Percentiles rank a stretch among this genome's conserved stretches.
These are phyloP conservation scores for Debaryomyces castellii DNA, from an alignment of 805 yeast species.

Conservation along the genomic window DNA sequence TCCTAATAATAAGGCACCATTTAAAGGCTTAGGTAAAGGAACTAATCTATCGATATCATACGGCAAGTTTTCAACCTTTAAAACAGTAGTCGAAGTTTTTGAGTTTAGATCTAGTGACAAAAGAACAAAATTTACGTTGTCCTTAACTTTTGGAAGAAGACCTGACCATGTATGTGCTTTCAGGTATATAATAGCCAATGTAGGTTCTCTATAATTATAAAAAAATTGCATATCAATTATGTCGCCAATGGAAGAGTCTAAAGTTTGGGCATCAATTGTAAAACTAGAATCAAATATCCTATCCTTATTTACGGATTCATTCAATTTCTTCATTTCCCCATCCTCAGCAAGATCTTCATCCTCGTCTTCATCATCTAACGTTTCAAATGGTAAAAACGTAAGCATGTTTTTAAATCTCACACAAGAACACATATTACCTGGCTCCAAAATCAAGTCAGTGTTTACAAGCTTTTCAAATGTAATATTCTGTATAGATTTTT, in stretches of 20 bases:
- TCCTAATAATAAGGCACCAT: constrained; percentile 71
- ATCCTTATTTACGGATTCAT: constrained; percentile 1
- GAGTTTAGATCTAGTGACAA: constrained; percentile 64
- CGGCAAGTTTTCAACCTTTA: constrained; percentile 65
- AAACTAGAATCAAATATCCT: constrained; percentile 50
- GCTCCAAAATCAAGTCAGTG: constrained; percentile 59
- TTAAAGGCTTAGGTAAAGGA: constrained; percentile 63
- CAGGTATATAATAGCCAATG: constrained; percentile 66
- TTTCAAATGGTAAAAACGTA: constrained; percentile 67
- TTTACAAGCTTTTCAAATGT: constrained; percentile 43
- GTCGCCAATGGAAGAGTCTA: constrained; percentile 59
- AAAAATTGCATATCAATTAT: constrained; percentile 73
- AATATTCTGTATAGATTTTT: constrained; percentile 55
- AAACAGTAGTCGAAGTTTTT: constrained; percentile 63
- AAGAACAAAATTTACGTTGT: constrained; percentile 60
- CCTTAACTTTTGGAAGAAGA: constrained; percentile 56
- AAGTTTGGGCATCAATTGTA: constrained; percentile 52
- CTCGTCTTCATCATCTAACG: constrained; percentile 36
- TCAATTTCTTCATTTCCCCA: constrained; percentile 11
- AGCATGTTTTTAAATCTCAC: constrained; percentile 65
- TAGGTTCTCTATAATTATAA: constrained; percentile 77
- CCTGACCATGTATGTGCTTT: constrained; percentile 76
- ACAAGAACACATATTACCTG: constrained; percentile 53
- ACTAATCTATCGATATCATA: constrained; percentile 67
- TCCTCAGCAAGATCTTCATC: constrained; percentile 19